phyloP scores from a whole-genome alignment of 495 filamentous ascomycete genomes.

The Stereocaulon alpinum region DNA sequence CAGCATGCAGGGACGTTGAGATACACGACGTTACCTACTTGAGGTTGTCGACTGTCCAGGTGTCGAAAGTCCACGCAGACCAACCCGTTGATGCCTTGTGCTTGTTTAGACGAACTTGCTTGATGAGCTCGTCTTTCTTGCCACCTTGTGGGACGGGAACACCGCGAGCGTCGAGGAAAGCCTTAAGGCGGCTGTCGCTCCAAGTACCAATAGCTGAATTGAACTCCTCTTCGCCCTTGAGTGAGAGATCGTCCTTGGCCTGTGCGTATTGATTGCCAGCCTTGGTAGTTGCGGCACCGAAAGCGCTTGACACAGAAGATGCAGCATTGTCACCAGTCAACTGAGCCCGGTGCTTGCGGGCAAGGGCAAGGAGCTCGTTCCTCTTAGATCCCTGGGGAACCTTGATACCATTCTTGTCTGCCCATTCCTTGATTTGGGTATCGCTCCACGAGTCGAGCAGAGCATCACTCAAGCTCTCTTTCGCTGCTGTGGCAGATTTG shows the following conservation, averaged over 20 bases:
- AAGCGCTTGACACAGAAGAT: constrained; percentile 51
- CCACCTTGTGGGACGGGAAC: constrained; percentile 63
- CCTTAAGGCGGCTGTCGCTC: constrained; percentile 71
- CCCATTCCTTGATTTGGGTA: constrained; percentile 64
- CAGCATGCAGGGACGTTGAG: neutral
- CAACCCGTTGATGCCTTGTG: constrained; percentile 64
- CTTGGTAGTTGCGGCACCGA: constrained; percentile 72
- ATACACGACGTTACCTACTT: constrained; percentile 36
- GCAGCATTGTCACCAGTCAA: constrained; percentile 57
- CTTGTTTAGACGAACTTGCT: constrained; percentile 58
- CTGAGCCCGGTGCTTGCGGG: constrained; percentile 75
- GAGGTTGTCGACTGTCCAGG: constrained; percentile 67
- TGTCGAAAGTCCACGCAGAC: constrained; percentile 77
- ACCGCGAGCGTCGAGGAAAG: constrained; percentile 45
- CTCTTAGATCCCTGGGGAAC: constrained; percentile 83
- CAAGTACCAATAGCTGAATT: constrained; percentile 51
- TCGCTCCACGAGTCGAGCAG: constrained; percentile 88
- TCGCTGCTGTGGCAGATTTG: constrained; percentile 55
- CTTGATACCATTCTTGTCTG: constrained; percentile 63
- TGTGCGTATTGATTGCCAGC: constrained; percentile 68
- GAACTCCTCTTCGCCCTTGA: constrained; percentile 60
- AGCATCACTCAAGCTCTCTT: constrained; percentile 64
- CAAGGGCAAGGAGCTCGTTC: constrained; percentile 84
- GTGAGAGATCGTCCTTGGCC: constrained; percentile 59
- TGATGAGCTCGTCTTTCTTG: constrained; percentile 71